Evolutionary conservation across 108 stramenopile genomes (phyloP).

Genomic region (Nitzschia sp.): DNA sequence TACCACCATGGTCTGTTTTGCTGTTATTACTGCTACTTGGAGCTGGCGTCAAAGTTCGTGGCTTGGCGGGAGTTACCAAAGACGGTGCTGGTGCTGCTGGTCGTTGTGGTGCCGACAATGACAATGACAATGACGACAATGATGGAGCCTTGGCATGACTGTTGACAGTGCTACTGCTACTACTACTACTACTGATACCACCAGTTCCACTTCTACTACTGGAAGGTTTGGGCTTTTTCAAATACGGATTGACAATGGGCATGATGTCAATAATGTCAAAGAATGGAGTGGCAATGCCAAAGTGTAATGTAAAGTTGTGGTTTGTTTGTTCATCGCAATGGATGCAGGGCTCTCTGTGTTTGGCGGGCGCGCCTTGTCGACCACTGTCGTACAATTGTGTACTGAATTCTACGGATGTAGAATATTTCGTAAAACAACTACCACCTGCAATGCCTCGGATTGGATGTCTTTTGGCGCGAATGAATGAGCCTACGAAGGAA

Average conservation of each 20-base stretch:
- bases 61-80: background rate
- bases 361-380: too few relatives aligned
- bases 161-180: background rate
- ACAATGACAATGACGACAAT: background rate
- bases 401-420: too few relatives aligned
- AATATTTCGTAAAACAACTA: too few relatives aligned
- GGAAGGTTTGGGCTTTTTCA: constrained; percentile 16
- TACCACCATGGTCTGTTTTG: background rate
- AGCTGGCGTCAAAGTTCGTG: background rate
- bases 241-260: constrained; percentile 35
- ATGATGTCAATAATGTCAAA: constrained; percentile 1
- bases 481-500: too few relatives aligned
- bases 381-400: too few relatives aligned
- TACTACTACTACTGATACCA: background rate
- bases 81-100: background rate
- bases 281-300: too few relatives aligned
- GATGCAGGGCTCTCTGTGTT: too few relatives aligned
- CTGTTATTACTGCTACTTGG: background rate
- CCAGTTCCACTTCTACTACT: background rate
- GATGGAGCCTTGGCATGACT: background rate
- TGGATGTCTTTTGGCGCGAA: too few relatives aligned
- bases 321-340: too few relatives aligned
- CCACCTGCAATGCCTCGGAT: too few relatives aligned
- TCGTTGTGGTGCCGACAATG: background rate
- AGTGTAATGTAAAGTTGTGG: too few relatives aligned